Evolutionary conservation across 768 basidiomycete species (phyloP), one percentile per base, ranked within the genome.

Genomic region (Kwoniella newhampshirensis): DNA sequence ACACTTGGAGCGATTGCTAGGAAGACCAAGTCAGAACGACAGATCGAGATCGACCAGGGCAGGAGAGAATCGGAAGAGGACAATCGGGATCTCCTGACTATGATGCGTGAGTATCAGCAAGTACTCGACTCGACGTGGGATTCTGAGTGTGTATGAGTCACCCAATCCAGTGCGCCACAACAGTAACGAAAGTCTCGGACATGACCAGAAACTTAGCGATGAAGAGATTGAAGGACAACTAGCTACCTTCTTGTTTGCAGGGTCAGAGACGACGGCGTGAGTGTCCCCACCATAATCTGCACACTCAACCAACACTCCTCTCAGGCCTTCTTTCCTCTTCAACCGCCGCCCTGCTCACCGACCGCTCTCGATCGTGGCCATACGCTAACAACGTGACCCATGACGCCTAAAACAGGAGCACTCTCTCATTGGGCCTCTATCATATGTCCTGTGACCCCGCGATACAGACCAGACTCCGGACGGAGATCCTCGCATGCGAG

Each of bases 241-340:
- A 12, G 55, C 63, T 20, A 65, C 63, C 0, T 65, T 65, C 52
- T 54, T 65, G 57, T 67, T 67, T 45, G 65, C 65, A 20, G 65
- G 65, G 5, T 59, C 61, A 23, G 65, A 67, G 20, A 67, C 65
- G 3, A 63, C 61, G 13, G 54, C 61, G 65, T 66, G 37, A 59
- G 61, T 51, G 13, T 43, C n/a, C 9, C 36, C 21, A 35, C 21
- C 28, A n/a, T 11, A 18, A 12, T 36, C n/a, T 37, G 8, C 35
- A 9, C n/a, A 8, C n/a, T 37, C 9, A n/a, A 37, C 35, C 35
- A 8, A 37, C 35, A 37, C 8, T n/a, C 40, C 17, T 7, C 6
- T 41, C 40, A 41, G 17, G 21, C 21, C 17, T 7, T 21, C 40
- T 7, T 5, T 6, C 17, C 21, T 21, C 17, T 41, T 7, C 17